Base-by-base conservation (phyloP, 768 basidiomycete species). In the Hypholoma sublateritium region DNA sequence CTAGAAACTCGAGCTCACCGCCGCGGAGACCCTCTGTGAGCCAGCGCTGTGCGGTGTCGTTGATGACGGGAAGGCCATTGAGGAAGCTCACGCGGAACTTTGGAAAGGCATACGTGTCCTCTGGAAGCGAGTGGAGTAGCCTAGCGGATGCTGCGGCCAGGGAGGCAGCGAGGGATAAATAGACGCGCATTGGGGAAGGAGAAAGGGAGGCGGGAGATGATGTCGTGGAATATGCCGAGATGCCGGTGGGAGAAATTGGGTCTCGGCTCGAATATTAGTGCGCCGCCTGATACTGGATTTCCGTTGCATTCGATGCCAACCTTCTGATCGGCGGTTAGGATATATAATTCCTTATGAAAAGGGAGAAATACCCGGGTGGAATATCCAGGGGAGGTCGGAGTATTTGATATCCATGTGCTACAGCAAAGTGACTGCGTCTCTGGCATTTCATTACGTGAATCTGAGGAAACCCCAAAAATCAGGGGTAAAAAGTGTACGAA, bases 71-170 rank as follows among this genome's bases (percentile, higher is more conserved):
- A n/a, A 86, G 81, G 56, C 81, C 81, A 67, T 91, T 89, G 66
- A 94, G 82, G 71, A 91, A 94, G 39, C 85, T 74, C 58, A 94
- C 86, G 41, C 83, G 80, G 68, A 84, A 89, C 69, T 94, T 94
- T 61, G 92, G 93, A 67, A 87, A 92, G 0, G 92, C 87, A 69
- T 85, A 82, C 14, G 85, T 77, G 64, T 94, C 92, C 64, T 93
- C 88, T 25, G 92, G 91, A 45, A 91, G 78, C 8, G 87, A 84
- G 66, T 91, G 86, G 25, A 86, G 69, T n/a, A 84, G 61, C 50
- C 79, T 76, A 39, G 80, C 71, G 41, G 72, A 66, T 50, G 70
- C 64, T 53, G 68, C 43, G 57, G 57, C 56, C 55, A 69, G 45
- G 63, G 61, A 57, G 65, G 65, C 52, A 65, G 69, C 62, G 69